Base-by-base conservation (phyloP, 768 basidiomycete species). In the Calocera cornea region DNA sequence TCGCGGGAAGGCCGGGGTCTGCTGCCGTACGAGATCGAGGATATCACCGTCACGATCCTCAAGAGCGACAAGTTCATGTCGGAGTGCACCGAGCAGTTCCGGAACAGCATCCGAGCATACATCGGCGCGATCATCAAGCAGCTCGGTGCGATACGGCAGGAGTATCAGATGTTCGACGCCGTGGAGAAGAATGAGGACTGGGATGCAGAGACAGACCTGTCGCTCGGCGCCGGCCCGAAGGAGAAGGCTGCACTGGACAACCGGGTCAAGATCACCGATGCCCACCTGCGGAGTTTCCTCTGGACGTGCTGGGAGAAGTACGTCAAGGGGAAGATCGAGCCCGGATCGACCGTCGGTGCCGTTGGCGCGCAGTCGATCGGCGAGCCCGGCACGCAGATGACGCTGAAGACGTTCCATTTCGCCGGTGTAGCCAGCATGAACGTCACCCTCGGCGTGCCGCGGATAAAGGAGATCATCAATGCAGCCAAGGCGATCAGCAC, bases 371-470 rank as follows among this genome's bases (percentile, higher is more conserved):
- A 99, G 74, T 98, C 97, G 0, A 98, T 99, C 70, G 97, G 97
- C 73, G 97, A 99, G 77, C 97, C 97, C 0, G 97, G 95, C 44
- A 99, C 97, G 0, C 97, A 99, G 75, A 99, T 99, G 97, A 98
- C 95, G 1, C 78, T 98, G 71, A 98, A 98, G 79, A 98, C 97
- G 67, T 99, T 99, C 86, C 97, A 99, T 82, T 99, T 98, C 77
- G 97, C 97, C 72, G 97, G 97, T 79, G 95, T 99, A 70, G 97
- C 97, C 8, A 95, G 95, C 40, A 99, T 98, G 97, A 98, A 97
- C 78, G 93, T 99, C 70, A 99, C 97, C 0, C 85, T 98, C 40
- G 97, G 97, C 77, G 97, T 98, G n/a, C 97, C 97, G 1, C 95
- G 97, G 73, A 98, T 99, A 79, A 98, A 98, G 77, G 97, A 99